These are phyloP conservation scores for Rubia tinctorum DNA, from an alignment of 305 asterid species.

Conservation along the genomic window DNA sequence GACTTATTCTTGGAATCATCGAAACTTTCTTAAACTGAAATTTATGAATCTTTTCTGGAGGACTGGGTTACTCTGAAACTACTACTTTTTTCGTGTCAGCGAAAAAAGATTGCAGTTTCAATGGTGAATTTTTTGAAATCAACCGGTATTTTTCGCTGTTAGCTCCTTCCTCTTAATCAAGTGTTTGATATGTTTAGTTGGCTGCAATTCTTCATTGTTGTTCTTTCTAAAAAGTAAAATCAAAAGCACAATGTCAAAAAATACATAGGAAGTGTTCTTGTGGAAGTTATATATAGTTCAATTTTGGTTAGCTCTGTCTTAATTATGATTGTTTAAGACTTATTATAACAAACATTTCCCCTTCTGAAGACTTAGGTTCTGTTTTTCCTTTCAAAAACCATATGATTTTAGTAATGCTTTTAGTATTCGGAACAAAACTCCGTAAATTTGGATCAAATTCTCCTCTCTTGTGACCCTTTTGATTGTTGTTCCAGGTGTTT, in stretches of 20 bases:
- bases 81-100: too few species aligned
- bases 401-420: neutral
- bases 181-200: too few species aligned
- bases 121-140: too few species aligned
- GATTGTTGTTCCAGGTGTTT: slow-evolving; percentile 23
- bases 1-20: too few species aligned
- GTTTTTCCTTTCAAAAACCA: neutral
- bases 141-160: too few species aligned
- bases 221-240: neutral
- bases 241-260: neutral
- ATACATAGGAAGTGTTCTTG: neutral
- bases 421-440: too few species aligned
- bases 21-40: too few species aligned
- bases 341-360: neutral
- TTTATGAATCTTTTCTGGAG: neutral
- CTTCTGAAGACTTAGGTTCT: neutral
- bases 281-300: neutral
- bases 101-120: too few species aligned
- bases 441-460: neutral
- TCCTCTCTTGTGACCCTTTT: too few species aligned
- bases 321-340: neutral
- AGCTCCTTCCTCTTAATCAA: too few species aligned
- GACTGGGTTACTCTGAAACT: neutral
- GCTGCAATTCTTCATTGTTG: too few species aligned
- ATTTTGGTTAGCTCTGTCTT: too few species aligned